These are phyloP conservation scores for Phaffia tasmanica DNA, from an alignment of 768 basidiomycete genomes.

Conservation along the genomic window DNA sequence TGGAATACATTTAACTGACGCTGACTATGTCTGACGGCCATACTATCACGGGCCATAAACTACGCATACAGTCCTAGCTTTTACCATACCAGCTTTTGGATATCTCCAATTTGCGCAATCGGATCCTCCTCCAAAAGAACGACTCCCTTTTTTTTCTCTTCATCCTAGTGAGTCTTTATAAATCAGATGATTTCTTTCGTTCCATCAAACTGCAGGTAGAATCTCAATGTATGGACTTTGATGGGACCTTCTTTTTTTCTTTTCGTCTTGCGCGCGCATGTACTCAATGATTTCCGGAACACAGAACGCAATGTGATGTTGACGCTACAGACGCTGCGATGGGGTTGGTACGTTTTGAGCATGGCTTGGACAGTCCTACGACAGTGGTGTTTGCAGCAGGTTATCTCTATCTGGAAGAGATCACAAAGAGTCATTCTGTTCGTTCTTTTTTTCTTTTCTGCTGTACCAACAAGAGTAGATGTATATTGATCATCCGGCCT, in stretches of 20 bases:
- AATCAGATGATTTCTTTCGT: not conserved
- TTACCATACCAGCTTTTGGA: constrained; percentile 1
- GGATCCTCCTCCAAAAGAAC: constrained; percentile 4
- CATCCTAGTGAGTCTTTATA: constrained; percentile 7
- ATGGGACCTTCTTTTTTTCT: not conserved
- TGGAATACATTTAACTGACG: too few relatives aligned
- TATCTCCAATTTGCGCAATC: constrained; percentile 16
- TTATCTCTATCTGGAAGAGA: constrained; percentile 5
- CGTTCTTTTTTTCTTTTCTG: not conserved
- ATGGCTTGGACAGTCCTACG: not conserved
- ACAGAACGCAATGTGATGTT: constrained; percentile 19
- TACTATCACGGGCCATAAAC: too few relatives aligned
- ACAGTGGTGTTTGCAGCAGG: constrained; percentile 9
- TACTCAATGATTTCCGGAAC: not conserved
- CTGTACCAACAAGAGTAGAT: not conserved
- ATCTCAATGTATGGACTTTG: not conserved
- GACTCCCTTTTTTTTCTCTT: constrained; percentile 9
- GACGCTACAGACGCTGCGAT: not conserved
- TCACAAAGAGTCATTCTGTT: not conserved
- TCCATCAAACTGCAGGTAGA: not conserved
- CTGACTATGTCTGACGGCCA: too few relatives aligned
- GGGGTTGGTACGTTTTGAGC: not conserved
- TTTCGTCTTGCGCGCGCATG: not conserved
- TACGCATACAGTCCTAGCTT: constrained; percentile 3
- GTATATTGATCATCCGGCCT: not conserved